Conservation (phyloP, 192 early-diverging fungal species). For the Backusella australiensis region DNA sequence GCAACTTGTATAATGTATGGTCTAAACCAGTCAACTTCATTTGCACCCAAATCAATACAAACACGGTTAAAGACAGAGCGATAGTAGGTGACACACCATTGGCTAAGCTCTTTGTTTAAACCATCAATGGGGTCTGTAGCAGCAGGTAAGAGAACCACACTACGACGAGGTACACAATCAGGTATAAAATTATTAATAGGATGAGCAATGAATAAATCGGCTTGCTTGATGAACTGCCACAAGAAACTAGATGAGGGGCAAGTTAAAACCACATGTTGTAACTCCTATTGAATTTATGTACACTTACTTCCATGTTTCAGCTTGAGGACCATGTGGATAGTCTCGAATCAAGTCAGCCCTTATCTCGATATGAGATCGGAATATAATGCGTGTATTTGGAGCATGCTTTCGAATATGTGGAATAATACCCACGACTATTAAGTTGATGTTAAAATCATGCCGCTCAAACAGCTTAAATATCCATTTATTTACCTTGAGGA, state of each 20-base stretch:
- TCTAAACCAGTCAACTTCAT: constrained; percentile 52
- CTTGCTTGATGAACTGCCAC: constrained; percentile 68
- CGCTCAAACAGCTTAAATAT: neutral
- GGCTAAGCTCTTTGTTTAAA: constrained; percentile 69
- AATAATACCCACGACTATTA: constrained; percentile 69
- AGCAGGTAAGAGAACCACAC: constrained; percentile 70
- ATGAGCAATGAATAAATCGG: constrained; percentile 79
- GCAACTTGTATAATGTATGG: constrained; percentile 83
- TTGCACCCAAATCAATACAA: constrained; percentile 64
- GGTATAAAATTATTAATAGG: constrained; percentile 76
- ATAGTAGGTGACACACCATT: constrained; percentile 61
- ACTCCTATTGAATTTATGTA: neutral
- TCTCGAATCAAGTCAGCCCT: constrained; percentile 66
- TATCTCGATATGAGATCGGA: constrained; percentile 84
- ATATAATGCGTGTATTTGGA: constrained; percentile 68
- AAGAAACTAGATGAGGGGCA: constrained; percentile 45
- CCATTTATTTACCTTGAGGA: constrained; percentile 55
- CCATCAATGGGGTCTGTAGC: constrained; percentile 80
- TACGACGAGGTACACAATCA: constrained; percentile 60
- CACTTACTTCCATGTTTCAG: constrained; percentile 63
- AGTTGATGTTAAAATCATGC: neutral
- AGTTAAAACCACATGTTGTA: neutral
- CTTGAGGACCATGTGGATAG: constrained; percentile 59
- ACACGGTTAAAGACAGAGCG: constrained; percentile 78
- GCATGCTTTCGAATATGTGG: constrained; percentile 72